phyloP scores from a whole-genome alignment of 164 flowering plant genomes.

The Berberis thunbergii region DNA sequence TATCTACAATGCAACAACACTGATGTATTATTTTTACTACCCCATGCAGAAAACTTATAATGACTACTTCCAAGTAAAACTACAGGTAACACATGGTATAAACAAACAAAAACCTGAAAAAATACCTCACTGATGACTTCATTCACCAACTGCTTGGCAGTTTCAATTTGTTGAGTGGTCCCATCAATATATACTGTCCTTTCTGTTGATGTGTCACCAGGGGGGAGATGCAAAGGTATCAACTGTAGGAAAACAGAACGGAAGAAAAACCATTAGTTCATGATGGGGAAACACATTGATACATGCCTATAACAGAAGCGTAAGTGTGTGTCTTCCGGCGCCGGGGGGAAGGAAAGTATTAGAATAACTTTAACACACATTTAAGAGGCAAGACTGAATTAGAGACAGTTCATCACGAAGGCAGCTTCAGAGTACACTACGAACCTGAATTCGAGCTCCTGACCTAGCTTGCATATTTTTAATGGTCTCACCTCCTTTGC shows the following conservation, averaged over 20 bases:
- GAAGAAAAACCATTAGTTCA: neutral
- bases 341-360: too few relatives aligned
- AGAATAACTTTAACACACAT: too few relatives aligned
- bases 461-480: conserved; percentile 73
- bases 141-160: conserved; percentile 81
- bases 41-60: too few relatives aligned
- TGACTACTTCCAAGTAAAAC: neutral
- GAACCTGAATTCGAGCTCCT: conserved; percentile 95
- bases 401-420: too few relatives aligned
- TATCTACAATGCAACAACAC: too few relatives aligned
- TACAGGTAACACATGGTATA: neutral
- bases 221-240: conserved; percentile 88
- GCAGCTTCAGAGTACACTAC: neutral
- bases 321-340: too few relatives aligned
- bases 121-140: conserved; percentile 91
- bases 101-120: neutral
- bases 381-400: too few relatives aligned
- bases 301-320: neutral
- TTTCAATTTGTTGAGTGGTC: conserved; percentile 75
- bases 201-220: conserved; percentile 79
- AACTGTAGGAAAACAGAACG: conserved; percentile 32
- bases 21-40: too few relatives aligned
- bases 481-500: conserved; percentile 94
- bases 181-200: conserved; percentile 91
- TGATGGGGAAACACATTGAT: neutral